These are phyloP conservation scores for Talaromyces sp. DNA, from an alignment of 2,329 filamentous ascomycete species.

Conservation along the genomic window DNA sequence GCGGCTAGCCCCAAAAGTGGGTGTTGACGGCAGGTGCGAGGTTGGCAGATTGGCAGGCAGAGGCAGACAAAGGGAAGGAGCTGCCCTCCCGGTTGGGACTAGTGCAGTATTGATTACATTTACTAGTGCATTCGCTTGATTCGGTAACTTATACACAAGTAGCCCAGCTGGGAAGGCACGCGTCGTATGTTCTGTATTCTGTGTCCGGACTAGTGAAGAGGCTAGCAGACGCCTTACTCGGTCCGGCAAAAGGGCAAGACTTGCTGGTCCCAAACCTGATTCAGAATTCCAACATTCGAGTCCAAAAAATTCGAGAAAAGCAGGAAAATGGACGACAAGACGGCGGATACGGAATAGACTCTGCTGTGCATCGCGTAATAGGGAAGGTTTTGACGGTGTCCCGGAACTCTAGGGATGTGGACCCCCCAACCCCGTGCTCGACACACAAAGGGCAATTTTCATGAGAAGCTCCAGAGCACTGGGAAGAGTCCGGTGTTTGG, in stretches of 20 bases:
- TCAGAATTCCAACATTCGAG: not conserved
- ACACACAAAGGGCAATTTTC: constrained; percentile 2
- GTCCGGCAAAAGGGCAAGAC: not conserved
- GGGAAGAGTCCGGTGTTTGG: constrained; percentile 1
- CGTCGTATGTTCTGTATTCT: not conserved
- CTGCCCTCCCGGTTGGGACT: constrained; percentile 5
- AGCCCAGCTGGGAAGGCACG: not conserved
- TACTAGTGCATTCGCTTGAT: not conserved
- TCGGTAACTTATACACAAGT: not conserved
- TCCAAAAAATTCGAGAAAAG: not conserved
- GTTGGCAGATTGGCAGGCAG: not conserved
- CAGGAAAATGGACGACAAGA: not conserved
- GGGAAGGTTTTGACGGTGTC: constrained; percentile 2
- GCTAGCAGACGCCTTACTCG: not conserved
- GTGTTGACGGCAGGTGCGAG: not conserved
- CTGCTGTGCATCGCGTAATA: not conserved
- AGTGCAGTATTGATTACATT: not conserved
- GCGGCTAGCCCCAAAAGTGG: constrained; percentile 7
- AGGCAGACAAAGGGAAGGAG: constrained; percentile 5
- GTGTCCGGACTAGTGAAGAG: not conserved
- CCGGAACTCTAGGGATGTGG: constrained; percentile 18
- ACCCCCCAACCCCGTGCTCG: not conserved
- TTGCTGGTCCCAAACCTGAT: not conserved
- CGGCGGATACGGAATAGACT: not conserved
- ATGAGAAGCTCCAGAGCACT: not conserved